A percentile compares a stretch with the other conserved stretches of the same genome.
phyloP scores from a whole-genome alignment of 805 yeast species.

The Scheffersomyces stipitis region DNA sequence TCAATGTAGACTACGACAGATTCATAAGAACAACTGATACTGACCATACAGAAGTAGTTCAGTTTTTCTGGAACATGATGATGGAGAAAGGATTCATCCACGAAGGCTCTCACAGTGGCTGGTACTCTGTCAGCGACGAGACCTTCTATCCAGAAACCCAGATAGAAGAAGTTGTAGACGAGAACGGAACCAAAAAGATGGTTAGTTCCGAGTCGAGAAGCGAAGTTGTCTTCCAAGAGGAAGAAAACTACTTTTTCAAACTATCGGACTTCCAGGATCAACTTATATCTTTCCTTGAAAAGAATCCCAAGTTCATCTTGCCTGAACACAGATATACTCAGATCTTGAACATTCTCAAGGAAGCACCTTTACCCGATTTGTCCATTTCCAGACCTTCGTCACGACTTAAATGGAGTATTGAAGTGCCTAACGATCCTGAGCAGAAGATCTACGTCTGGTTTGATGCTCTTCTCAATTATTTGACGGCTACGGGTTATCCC shows the following conservation, averaged over 20 bases:
- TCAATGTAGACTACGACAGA: conserved; percentile 62
- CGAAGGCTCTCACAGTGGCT: conserved; percentile 83
- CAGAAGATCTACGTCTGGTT: conserved; percentile 96
- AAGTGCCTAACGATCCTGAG: conserved; percentile 74
- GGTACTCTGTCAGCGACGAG: conserved; percentile 95
- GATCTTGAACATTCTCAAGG: conserved; percentile 57
- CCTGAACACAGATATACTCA: conserved; percentile 60
- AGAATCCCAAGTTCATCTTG: conserved; percentile 57
- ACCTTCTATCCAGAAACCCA: conserved; percentile 88
- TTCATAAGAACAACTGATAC: conserved; percentile 89
- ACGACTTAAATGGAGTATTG: conserved; percentile 85
- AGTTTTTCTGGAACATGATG: conserved; percentile 67
- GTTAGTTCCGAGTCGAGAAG: conserved; percentile 69
- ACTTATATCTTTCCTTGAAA: conserved; percentile 50
- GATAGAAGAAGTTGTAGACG: conserved; percentile 40
- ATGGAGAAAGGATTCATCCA: conserved; percentile 64
- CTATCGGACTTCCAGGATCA: conserved; percentile 58
- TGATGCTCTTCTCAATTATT: conserved; percentile 86
- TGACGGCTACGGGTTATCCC: conserved; percentile 66
- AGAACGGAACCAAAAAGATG: conserved; percentile 31
- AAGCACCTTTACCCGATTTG: conserved; percentile 55
- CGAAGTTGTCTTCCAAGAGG: conserved; percentile 73
- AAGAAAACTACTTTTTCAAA: conserved; percentile 84
- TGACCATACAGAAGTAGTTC: conserved; percentile 71
- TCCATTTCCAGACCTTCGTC: conserved; percentile 84